Base-by-base conservation (phyloP, 2,329 filamentous ascomycete species). In the Colletotrichum ledebouriae region DNA sequence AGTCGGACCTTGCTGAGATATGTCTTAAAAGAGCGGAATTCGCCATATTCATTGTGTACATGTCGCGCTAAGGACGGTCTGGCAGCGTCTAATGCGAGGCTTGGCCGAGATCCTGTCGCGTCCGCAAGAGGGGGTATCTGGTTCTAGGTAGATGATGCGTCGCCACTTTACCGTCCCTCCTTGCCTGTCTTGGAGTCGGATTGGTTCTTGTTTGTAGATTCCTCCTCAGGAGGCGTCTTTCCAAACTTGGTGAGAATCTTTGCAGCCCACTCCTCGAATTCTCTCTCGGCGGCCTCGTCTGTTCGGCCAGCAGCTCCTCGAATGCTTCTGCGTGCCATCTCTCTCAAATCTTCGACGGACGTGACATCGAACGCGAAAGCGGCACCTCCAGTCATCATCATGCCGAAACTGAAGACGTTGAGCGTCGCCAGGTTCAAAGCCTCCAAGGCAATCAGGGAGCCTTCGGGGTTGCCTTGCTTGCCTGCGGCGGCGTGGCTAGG, bases 341-440 rank as follows among this genome's bases (percentile, higher is more conserved):
- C 76, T 75, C 87, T 82, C 76, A 94, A 80, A 74, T 94, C 92
- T 4, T 88, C 87, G 46, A 94, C 60, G 52, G 84, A 85, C 75
- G 89, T 89, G 41, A 98, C 87, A 77, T 98, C 92, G 69, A 96
- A 88, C 1, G 88, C 90, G 85, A 91, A 97, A 70, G 93, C 83
- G 11, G 90, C 78, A 0, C 91, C 94, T 3, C 95, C 96, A 0
- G 88, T 85, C 9, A 86, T 80, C 85, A 97, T 89, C 77, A 97
- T 89, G 1, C 86, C 90, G 57, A 96, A 87, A 73, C 90, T 92
- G 37, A 90, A 75, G 12, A 96, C 93, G 74, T 97, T 97, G 73
- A 98, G 85, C 0, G 94, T 97, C 0, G 95, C 96, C 41, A 98
- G 83, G 56, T 90, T 92, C 22, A 99, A 83, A 0, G 95, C 95